Percentiles rank a stretch among this genome's conserved stretches.
phyloP scores from a whole-genome alignment of 23 red algal genomes.

The Rhodosorus marinus region DNA sequence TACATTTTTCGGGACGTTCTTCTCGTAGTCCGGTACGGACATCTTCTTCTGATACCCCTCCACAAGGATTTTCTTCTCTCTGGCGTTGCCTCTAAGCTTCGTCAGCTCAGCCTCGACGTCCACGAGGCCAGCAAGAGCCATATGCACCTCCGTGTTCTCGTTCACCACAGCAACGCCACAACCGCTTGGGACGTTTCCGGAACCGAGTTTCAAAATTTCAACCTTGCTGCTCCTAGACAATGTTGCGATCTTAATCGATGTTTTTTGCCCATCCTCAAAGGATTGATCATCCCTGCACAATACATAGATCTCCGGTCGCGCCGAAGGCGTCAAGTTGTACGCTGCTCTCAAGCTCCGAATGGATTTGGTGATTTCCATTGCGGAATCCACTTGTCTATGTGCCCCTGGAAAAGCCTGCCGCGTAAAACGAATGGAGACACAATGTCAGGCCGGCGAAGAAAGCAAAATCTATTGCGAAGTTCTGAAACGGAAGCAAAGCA shows the following conservation, averaged over 20 bases:
- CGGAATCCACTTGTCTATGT: conserved; percentile 31
- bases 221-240: background rate
- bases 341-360: conserved; percentile 46
- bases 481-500: conserved; percentile 64
- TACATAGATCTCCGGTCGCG: conserved; percentile 22
- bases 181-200: conserved; percentile 20
- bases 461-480: background rate
- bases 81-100: conserved; percentile 45
- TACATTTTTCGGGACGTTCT: conserved; percentile 42
- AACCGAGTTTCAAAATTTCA: background rate
- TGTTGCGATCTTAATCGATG: background rate
- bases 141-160: conserved; percentile 31
- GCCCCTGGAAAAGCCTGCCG: conserved; percentile 10
- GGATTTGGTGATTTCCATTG: conserved; percentile 40
- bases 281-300: background rate
- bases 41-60: conserved; percentile 48
- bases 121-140: conserved; percentile 47
- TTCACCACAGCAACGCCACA: conserved; percentile 49
- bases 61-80: conserved; percentile 33
- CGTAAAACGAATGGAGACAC: background rate
- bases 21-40: conserved; percentile 26
- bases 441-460: background rate
- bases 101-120: conserved; percentile 62
- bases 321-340: conserved; percentile 41
- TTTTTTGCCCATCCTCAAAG: background rate